Percentiles rank a stretch among this genome's conserved stretches.
Conservation (phyloP, 2,329 filamentous ascomycete genomes). For the Cladosporium sp. region DNA sequence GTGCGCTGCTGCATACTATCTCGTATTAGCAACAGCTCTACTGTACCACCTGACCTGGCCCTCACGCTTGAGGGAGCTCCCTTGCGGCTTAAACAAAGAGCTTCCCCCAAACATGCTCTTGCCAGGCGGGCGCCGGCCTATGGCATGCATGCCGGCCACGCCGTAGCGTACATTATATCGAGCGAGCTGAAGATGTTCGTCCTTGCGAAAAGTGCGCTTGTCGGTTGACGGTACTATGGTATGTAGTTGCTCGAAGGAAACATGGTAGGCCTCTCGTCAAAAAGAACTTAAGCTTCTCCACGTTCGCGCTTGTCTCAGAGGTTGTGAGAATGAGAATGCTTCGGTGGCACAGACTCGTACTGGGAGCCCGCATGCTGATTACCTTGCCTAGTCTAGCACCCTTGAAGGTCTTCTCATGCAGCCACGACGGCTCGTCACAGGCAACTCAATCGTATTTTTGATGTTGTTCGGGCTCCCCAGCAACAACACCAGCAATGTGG, state of each 20-base stretch:
- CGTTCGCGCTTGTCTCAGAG: background rate
- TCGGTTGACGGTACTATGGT: background rate
- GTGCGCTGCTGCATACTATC: background rate
- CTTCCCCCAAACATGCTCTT: background rate
- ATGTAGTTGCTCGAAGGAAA: background rate
- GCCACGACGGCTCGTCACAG: background rate
- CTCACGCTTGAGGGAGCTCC: background rate
- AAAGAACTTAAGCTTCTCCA: constrained; percentile 12
- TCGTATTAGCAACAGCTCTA: constrained; percentile 6
- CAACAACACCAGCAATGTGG: background rate
- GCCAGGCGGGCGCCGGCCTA: background rate
- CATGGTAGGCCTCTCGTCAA: background rate
- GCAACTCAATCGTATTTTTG: background rate
- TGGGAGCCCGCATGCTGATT: background rate
- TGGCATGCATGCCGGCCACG: background rate
- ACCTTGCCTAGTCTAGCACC: background rate
- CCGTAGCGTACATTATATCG: background rate
- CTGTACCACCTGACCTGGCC: constrained; percentile 1
- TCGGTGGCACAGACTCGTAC: background rate
- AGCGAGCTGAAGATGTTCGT: background rate
- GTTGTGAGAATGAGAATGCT: background rate
- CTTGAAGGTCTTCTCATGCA: background rate
- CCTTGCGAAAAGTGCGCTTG: background rate
- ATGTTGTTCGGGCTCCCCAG: background rate
- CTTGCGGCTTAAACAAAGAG: constrained; percentile 11